Conservation (phyloP, 2,329 filamentous ascomycete genomes). For the Xylariaceae sp. region DNA sequence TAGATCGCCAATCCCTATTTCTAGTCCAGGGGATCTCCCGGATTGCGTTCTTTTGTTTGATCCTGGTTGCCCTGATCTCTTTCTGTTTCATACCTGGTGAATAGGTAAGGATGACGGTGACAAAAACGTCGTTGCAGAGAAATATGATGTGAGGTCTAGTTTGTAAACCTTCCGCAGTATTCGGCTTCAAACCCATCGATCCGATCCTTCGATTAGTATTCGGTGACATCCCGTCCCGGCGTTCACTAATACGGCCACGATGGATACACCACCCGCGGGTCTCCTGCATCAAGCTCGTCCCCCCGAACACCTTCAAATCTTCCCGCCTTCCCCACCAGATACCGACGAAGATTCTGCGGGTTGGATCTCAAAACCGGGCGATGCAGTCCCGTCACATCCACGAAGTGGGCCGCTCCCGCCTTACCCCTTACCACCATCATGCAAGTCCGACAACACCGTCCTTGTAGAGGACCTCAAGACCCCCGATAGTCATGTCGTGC, state of each 20-base stretch:
- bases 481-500: slow-evolving; percentile 73
- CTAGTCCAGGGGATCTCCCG: no score
- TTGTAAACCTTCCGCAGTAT: no score
- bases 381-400: slow-evolving; percentile 16
- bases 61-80: no score
- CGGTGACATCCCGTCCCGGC: slow-evolving; percentile 1
- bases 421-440: slow-evolving; percentile 65
- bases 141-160: no score
- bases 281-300: neutral
- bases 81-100: no score
- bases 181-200: no score
- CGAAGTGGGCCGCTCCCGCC: slow-evolving; percentile 22
- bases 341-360: slow-evolving; percentile 37
- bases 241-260: neutral
- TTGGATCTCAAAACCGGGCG: slow-evolving; percentile 31
- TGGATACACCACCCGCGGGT: slow-evolving; percentile 6
- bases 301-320: slow-evolving; percentile 6
- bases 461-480: slow-evolving; percentile 75
- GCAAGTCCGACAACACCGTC: slow-evolving; percentile 52
- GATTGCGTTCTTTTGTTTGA: no score
- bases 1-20: no score
- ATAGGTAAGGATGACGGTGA: no score
- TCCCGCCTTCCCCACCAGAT: slow-evolving; percentile 38
- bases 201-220: no score
- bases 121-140: no score